Evolutionary conservation across 352 stramenopile genomes (phyloP).

Genomic region (Phytophthora cactorum): DNA sequence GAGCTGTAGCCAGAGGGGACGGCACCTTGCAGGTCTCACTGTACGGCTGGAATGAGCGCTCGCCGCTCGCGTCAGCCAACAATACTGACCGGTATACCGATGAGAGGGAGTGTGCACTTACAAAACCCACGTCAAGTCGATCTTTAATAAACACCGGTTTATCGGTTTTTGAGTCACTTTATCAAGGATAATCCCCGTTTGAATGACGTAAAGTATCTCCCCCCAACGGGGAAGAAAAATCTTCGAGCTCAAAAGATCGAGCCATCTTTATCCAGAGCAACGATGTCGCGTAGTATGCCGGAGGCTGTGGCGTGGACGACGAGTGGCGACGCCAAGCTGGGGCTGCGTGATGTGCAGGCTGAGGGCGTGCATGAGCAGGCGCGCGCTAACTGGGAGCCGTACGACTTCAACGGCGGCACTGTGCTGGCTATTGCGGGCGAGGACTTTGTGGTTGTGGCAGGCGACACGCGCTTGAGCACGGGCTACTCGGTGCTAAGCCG

Average conservation of each 20-base stretch:
- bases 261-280: not conserved
- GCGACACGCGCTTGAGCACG: slow-evolving; percentile 95
- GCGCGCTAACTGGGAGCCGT: slow-evolving; percentile 77
- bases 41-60: slow-evolving; percentile 15
- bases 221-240: slow-evolving; percentile 14
- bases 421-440: slow-evolving; percentile 93
- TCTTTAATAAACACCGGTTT: slow-evolving; percentile 3
- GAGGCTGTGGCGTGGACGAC: slow-evolving; percentile 72
- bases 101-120: not conserved
- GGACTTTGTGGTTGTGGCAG: slow-evolving; percentile 97
- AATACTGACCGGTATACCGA: slow-evolving; percentile 7
- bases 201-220: not conserved
- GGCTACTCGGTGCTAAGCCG: slow-evolving; percentile 98
- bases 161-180: slow-evolving; percentile 2
- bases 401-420: slow-evolving; percentile 89
- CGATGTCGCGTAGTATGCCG: slow-evolving; percentile 46
- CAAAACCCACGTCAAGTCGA: not conserved
- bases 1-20: slow-evolving; percentile 3
- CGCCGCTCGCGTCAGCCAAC: slow-evolving; percentile 12
- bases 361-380: slow-evolving; percentile 46
- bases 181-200: slow-evolving; percentile 1
- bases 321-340: slow-evolving; percentile 55
- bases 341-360: slow-evolving; percentile 37
- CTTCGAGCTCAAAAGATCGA: slow-evolving; percentile 22
- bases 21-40: slow-evolving; percentile 3